Evolutionary conservation across 2,329 filamentous ascomycete genomes (phyloP), one percentile per base, ranked within the genome.

Genomic region (Ophiostoma perfectum): DNA sequence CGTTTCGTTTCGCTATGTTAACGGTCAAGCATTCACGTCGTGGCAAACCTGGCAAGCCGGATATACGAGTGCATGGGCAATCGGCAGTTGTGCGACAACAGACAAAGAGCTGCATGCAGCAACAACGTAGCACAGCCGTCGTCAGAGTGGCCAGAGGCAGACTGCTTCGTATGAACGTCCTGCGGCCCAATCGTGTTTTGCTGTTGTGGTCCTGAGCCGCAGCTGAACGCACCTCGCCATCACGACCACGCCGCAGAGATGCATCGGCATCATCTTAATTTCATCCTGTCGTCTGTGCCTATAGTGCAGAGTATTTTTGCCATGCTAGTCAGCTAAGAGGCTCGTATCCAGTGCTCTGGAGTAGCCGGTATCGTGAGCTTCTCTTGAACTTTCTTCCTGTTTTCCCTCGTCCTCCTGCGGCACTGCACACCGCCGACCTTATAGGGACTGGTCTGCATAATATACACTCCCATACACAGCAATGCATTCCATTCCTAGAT

Each of bases 61-160:
- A 55, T 55, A 55, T 55, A 55, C 49, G 49, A 55, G n/a, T 55
- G 49, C 49, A 55, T 55, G 49, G 5, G 49, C 14, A 55, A 9
- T n/a, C 49, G 49, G 47, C 47, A 52, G 49, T 55, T 9, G 49
- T 55, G 49, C 49, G 27, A 55, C 49, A 44, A 45, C 9, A 8
- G 14, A 11, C 42, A 45, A 45, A 7, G 42, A 45, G 7, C 27
- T 27, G 27, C 14, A 45, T 45, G 49, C 47, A 52, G 16, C 42
- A 52, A 27, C 49, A 55, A 27, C 49, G 27, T 27, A 18, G n/a
- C 49, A 55, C 49, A 55, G 49, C 49, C 49, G 49, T 27, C 1
- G 2, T 27, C 27, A 27, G 27, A 27, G 27, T 27, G 27, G 27
- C 27, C 27, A 27, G 27, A 27, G 49, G 7, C 49, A 55, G 49